phyloP scores from a whole-genome alignment of 768 basidiomycete species.

The Lactarius akahatsu region DNA sequence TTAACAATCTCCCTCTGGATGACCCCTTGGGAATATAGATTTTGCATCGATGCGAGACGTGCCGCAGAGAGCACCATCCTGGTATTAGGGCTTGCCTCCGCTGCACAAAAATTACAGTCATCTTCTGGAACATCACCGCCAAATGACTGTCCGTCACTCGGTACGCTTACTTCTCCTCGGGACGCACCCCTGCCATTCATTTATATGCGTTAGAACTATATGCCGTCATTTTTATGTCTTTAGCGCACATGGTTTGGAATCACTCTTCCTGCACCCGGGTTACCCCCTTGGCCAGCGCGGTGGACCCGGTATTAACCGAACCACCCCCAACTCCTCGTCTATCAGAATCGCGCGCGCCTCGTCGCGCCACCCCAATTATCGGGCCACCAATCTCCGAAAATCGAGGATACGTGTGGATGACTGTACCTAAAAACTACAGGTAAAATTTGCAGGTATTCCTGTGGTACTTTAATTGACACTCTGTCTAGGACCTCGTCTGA shows the following conservation, averaged over 20 bases:
- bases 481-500: slow-evolving; percentile 67
- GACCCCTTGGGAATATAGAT: slow-evolving; percentile 41
- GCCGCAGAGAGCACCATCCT: slow-evolving; percentile 65
- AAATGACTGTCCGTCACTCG: slow-evolving; percentile 24
- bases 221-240: slow-evolving; percentile 23
- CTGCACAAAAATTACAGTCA: slow-evolving; percentile 48
- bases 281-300: slow-evolving; percentile 1
- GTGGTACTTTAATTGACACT: slow-evolving; percentile 14
- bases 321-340: slow-evolving; percentile 33
- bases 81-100: slow-evolving; percentile 58
- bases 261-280: slow-evolving; percentile 19
- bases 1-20: slow-evolving; percentile 48
- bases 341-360: slow-evolving; percentile 46
- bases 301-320: slow-evolving; percentile 8
- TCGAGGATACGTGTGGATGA: slow-evolving; percentile 85
- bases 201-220: slow-evolving; percentile 19
- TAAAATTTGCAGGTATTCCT: slow-evolving; percentile 30
- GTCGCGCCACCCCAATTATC: slow-evolving; percentile 39
- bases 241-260: slow-evolving; percentile 27
- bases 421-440: slow-evolving; percentile 86
- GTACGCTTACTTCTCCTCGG: slow-evolving; percentile 16
- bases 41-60: slow-evolving; percentile 61
- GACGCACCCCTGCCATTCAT: slow-evolving; percentile 7
- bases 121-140: slow-evolving; percentile 10
- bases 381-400: slow-evolving; percentile 44